These are phyloP conservation scores for Podospora pseudocomata DNA, from an alignment of 495 filamentous ascomycete genomes.

Conservation along the genomic window DNA sequence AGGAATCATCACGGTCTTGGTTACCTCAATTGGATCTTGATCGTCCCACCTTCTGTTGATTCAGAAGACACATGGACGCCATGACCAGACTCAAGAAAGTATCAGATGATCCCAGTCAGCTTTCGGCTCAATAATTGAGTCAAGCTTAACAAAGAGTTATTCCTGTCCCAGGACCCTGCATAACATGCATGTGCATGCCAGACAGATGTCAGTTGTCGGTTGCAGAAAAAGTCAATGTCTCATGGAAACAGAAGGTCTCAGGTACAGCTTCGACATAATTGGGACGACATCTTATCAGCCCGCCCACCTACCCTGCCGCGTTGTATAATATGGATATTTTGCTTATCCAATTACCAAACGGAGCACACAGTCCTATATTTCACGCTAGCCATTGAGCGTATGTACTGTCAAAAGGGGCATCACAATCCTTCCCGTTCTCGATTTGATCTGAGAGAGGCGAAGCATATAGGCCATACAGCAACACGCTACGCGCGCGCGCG, in stretches of 20 bases:
- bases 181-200: neutral
- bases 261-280: neutral
- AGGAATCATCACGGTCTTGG: neutral
- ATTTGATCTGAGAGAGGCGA: neutral
- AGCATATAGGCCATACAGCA: neutral
- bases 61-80: neutral
- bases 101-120: neutral
- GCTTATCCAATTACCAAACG: neutral
- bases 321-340: too few species aligned
- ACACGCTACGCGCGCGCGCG: neutral
- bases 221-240: neutral
- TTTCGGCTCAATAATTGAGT: neutral
- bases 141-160: neutral
- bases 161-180: neutral
- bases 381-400: neutral
- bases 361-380: neutral
- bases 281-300: neutral
- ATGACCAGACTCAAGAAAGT: neutral
- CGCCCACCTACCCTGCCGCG: too few species aligned
- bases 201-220: neutral
- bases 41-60: neutral
- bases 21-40: neutral
- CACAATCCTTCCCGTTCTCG: neutral
- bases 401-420: neutral
- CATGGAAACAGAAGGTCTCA: neutral